Conservation (phyloP, 164 flowering plant genomes). For the Echeveria elegans region DNA sequence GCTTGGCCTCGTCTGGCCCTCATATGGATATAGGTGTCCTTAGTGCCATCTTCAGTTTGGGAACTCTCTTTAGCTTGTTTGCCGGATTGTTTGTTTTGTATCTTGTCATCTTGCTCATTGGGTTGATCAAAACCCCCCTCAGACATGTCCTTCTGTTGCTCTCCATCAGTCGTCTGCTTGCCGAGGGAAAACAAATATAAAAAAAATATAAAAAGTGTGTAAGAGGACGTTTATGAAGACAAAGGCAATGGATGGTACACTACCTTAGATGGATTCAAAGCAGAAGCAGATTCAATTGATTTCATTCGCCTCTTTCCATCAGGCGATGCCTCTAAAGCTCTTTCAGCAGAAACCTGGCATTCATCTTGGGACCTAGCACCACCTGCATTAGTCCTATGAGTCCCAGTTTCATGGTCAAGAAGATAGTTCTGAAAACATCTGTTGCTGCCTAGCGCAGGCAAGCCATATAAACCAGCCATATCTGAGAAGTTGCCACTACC, state of each 20-base stretch:
- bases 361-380: constrained; percentile 26
- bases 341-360: constrained; percentile 28
- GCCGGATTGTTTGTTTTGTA: constrained; percentile 37
- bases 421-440: constrained; percentile 22
- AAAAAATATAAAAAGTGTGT: not conserved
- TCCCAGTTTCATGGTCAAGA: constrained; percentile 22
- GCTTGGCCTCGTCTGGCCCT: constrained; percentile 97
- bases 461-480: constrained; percentile 46
- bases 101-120: constrained; percentile 19
- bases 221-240: not conserved
- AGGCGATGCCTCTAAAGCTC: constrained; percentile 28
- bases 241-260: not conserved
- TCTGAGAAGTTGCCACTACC: constrained; percentile 54
- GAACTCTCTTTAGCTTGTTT: constrained; percentile 58
- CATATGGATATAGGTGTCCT: constrained; percentile 77
- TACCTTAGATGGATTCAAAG: constrained; percentile 38
- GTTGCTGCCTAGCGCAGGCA: constrained; percentile 23
- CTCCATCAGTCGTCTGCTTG: constrained; percentile 39
- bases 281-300: constrained; percentile 29
- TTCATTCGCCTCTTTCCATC: constrained; percentile 55
- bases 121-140: constrained; percentile 18
- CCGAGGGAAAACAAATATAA: constrained; percentile 6
- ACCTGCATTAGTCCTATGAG: constrained; percentile 19
- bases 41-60: constrained; percentile 42
- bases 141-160: constrained; percentile 29